Base-by-base conservation (phyloP, 2,329 filamentous ascomycete genomes). In the Colletotrichum musae region DNA sequence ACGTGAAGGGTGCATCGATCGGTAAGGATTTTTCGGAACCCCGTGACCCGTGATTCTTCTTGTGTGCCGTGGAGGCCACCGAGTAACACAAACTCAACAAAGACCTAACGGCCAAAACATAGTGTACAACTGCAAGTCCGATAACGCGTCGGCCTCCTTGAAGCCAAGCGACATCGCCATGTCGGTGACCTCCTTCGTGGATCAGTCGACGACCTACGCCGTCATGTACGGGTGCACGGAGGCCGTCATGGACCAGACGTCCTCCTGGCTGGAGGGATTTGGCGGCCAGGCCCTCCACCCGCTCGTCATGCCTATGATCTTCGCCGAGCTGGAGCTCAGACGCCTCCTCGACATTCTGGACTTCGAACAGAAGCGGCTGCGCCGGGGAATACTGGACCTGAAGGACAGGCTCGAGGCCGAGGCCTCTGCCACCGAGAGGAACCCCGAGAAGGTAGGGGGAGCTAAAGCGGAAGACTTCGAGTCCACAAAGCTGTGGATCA, bases 71-170 rank as follows among this genome's bases (percentile, higher is more conserved):
- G 10, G 6, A 32, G 28, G 10, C 5, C 28, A 32, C 28, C 28
- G 6, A 32, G 5, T 32, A 2, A 32, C 6, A 32, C 1, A 32
- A 3, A 9, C 28, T 6, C 6, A 6, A 32, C 7, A 32, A 32
- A 32, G 28, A 32, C 7, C 28, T 32, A 32, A 32, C 28, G 7
- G 1, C 7, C 7, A 6, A 32, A 6, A 32, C 21, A n/a, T 13
- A 59, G 57, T 59, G 4, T 59, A 59, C 26, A 59, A 48, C 5
- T 59, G 57, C 57, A 59, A 39, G 28, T 59, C 57, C 3, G 57
- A 59, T 10, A 59, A 12, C 10, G 41, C 12, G 6, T 13, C 26
- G 6, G 26, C 16, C 7, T 4, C 32, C 9, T 2, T 2, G 2
- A 24, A 12, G 7, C 57, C 45, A 24, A 32, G n/a, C 43, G 57